phyloP scores from a whole-genome alignment of 352 stramenopile genomes.

The Pythium oligandrum region DNA sequence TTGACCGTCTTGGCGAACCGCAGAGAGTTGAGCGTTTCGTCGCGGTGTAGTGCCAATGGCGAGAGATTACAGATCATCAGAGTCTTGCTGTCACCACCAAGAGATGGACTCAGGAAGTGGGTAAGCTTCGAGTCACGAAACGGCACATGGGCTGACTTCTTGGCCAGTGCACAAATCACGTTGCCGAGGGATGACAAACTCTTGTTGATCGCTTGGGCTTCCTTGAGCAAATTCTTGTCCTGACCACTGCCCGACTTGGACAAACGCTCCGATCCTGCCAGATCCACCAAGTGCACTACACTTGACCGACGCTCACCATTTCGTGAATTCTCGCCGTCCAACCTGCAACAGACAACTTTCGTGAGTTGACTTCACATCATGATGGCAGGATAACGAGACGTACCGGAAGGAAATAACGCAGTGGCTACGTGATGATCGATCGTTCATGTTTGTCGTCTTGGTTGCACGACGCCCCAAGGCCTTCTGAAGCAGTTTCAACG shows the following conservation, averaged over 20 bases:
- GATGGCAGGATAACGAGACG: slow-evolving; percentile 6
- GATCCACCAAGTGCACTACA: slow-evolving; percentile 76
- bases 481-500: slow-evolving; percentile 59
- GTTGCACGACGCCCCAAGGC: slow-evolving; percentile 62
- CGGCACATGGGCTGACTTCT: slow-evolving; percentile 79
- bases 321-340: slow-evolving; percentile 56
- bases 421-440: slow-evolving; percentile 79
- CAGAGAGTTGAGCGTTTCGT: slow-evolving; percentile 85
- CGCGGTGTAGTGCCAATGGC: slow-evolving; percentile 59
- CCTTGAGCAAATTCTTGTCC: slow-evolving; percentile 76
- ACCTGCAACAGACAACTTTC: slow-evolving; percentile 16
- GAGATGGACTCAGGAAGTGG: slow-evolving; percentile 77
- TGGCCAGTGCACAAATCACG: slow-evolving; percentile 76
- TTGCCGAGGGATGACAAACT: slow-evolving; percentile 81
- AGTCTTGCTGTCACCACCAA: slow-evolving; percentile 85
- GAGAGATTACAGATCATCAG: slow-evolving; percentile 91
- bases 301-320: slow-evolving; percentile 53
- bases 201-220: slow-evolving; percentile 86
- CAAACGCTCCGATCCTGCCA: slow-evolving; percentile 79
- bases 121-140: slow-evolving; percentile 90
- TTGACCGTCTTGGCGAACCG: slow-evolving; percentile 88
- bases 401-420: slow-evolving; percentile 83
- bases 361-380: background rate
- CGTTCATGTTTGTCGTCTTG: slow-evolving; percentile 84
- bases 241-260: slow-evolving; percentile 76